Conservation (phyloP, 1,139 yeast genomes). For the Wickerhamiella pararugosa region DNA sequence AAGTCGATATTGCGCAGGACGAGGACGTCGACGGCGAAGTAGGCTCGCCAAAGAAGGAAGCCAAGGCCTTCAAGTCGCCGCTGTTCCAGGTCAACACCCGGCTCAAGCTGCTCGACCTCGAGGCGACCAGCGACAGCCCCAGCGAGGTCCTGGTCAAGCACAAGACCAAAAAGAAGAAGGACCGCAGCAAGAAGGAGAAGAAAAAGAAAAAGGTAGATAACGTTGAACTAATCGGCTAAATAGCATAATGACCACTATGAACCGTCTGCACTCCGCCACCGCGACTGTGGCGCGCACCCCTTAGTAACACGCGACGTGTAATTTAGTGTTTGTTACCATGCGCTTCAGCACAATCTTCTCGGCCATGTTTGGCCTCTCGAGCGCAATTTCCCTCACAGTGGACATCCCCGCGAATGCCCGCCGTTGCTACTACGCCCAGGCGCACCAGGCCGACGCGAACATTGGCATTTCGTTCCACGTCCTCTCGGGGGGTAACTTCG, state of each 20-base stretch:
- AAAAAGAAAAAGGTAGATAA: conserved; percentile 12
- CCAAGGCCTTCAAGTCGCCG: conserved; percentile 3
- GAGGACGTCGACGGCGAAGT: conserved; percentile 15
- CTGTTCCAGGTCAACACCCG: conserved; percentile 14
- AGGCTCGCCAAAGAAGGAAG: conserved; percentile 1
- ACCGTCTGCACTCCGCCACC: too few relatives aligned
- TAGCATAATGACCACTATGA: not conserved
- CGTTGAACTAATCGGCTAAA: not conserved
- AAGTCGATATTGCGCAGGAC: conserved; percentile 26
- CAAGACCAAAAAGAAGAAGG: conserved; percentile 14
- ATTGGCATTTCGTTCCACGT: conserved; percentile 83
- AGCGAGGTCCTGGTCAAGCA: conserved; percentile 16
- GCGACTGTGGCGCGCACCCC: too few relatives aligned
- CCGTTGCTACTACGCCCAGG: conserved; percentile 66
- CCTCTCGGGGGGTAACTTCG: conserved; percentile 79
- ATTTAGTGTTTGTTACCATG: too few relatives aligned
- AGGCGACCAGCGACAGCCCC: conserved; percentile 11
- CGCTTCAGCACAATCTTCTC: too few relatives aligned
- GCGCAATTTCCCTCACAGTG: conserved; percentile 43
- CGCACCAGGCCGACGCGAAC: conserved; percentile 45
- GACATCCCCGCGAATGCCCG: conserved; percentile 63
- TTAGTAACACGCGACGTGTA: too few relatives aligned
- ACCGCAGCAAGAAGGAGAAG: conserved; percentile 13
- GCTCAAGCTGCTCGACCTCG: conserved; percentile 13
- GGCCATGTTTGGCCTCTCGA: too few relatives aligned